Conservation (phyloP, 495 filamentous ascomycete species). For the Penicillium riverlandense region DNA sequence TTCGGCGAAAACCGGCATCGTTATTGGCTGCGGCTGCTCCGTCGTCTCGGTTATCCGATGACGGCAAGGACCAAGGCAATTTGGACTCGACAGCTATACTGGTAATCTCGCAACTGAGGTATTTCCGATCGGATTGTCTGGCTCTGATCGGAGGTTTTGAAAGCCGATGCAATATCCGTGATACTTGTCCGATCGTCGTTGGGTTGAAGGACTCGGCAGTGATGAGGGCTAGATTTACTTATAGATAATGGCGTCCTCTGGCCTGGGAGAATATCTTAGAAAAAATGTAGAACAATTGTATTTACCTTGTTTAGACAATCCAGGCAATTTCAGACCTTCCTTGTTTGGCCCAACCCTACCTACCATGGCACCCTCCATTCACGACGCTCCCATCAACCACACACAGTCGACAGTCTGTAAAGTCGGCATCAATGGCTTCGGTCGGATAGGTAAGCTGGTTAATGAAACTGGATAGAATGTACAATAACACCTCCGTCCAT, state of each 20-base stretch:
- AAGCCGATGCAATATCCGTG: slow-evolving; percentile 15
- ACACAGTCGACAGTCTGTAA: slow-evolving; percentile 10
- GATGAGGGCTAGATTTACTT: slow-evolving; percentile 3
- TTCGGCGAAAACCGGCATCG: slow-evolving; percentile 10
- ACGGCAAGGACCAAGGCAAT: slow-evolving; percentile 1
- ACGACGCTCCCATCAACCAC: slow-evolving; percentile 11
- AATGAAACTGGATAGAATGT: neutral
- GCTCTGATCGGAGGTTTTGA: neutral
- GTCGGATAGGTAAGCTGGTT: slow-evolving; percentile 20
- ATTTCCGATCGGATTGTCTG: too few relatives aligned
- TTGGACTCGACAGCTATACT: slow-evolving; percentile 1
- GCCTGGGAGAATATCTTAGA: neutral
- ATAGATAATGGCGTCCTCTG: slow-evolving; percentile 7
- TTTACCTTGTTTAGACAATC: too few relatives aligned
- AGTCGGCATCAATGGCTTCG: slow-evolving; percentile 29
- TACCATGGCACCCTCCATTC: slow-evolving; percentile 22
- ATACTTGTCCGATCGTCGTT: slow-evolving; percentile 8
- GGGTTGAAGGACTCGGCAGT: neutral
- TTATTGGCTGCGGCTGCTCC: slow-evolving; percentile 9
- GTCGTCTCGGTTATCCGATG: slow-evolving; percentile 11
- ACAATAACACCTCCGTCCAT: too few relatives aligned
- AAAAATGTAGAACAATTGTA: too few relatives aligned
- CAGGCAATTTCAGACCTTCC: neutral
- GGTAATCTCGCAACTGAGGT: too few relatives aligned
- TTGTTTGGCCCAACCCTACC: neutral